Base-by-base conservation (phyloP, 495 filamentous ascomycete species). In the Bacidia rubella region DNA sequence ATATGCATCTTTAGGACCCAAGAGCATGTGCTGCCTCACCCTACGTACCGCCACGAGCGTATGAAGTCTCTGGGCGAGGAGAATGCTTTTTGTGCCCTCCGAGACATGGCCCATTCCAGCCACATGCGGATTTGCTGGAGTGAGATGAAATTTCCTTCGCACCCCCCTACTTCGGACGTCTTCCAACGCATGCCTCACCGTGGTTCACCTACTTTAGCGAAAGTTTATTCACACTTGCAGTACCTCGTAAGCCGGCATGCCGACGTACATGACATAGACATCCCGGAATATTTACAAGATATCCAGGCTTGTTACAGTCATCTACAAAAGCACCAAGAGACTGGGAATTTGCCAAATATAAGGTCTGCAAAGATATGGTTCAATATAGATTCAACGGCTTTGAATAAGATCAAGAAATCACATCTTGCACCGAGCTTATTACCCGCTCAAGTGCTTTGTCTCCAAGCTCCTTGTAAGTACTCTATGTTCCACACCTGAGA, bases 281-380 rank as follows among this genome's bases (percentile, higher is more conserved):
- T 64, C 22, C 15, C 24, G 4, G 56, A 64, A 39, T 66, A 62
- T 41, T 53, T 64, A 7, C 32, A 40, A 1, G 63, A 66, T 32
- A n/a, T 66, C 20, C 52, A 58, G 40, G 44, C 50, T 3, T 61
- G 51, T 11, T 66, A 66, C 29, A 26, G 39, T 2, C 56, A 56
- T 38, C 56, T 66, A 19, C 63, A 66, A 47, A 44, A 58, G 5
- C 19, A 55, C 12, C 40, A 47, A 4, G 19, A 25, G 21, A 29
- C 40, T 3, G 52, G 44, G 21, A 15, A 9, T 19, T 10, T 51
- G n/a, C 54, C 48, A 11, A 51, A 43, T 26, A 49, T 61, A n/a
- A 9, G 40, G 2, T 43, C 39, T 11, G 49, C 49, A 0, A 39
- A 29, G 1, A 32, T 66, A 11, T 66, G 60, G 60, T 49, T 64